Evolutionary conservation across 2,329 filamentous ascomycete genomes (phyloP).

Genomic region (Phaeoacremonium minimum): DNA sequence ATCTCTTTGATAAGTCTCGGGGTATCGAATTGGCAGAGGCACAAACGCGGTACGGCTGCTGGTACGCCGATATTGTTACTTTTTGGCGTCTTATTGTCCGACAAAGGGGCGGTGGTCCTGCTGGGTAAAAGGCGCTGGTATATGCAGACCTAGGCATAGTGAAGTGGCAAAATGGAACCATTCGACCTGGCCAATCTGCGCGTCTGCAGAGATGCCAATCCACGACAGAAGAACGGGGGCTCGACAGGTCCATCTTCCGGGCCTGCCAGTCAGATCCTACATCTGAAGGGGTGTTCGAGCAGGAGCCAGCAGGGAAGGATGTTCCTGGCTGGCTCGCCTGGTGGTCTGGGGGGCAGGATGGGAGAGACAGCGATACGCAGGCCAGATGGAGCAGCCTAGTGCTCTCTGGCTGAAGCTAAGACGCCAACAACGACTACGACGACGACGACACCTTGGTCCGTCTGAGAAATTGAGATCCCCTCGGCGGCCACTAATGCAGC

Average conservation of each 20-base stretch:
- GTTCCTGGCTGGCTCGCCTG: constrained; percentile 23
- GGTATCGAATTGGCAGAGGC: constrained; percentile 7
- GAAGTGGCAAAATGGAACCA: constrained; percentile 40
- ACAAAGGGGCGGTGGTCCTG: constrained; percentile 12
- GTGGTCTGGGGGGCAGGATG: background rate
- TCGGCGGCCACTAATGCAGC: constrained; percentile 33
- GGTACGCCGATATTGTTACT: too few species aligned
- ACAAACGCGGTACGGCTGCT: constrained; percentile 10
- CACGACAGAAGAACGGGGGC: constrained; percentile 12
- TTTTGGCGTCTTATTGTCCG: constrained; percentile 13
- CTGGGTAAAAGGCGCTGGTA: constrained; percentile 23
- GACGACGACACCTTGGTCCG: background rate
- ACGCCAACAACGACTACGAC: constrained; percentile 19
- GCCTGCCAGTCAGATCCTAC: constrained; percentile 13
- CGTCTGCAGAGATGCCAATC: constrained; percentile 15
- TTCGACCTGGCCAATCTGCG: constrained; percentile 30
- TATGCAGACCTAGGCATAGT: constrained; percentile 35
- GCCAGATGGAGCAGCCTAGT: too few species aligned
- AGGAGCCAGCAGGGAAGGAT: constrained; percentile 28
- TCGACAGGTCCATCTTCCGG: constrained; percentile 11
- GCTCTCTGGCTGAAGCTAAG: too few species aligned
- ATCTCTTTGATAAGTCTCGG: constrained; percentile 4
- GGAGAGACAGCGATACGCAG: background rate
- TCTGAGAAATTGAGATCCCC: constrained; percentile 18
- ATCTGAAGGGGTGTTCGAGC: background rate